Evolutionary conservation across 805 yeast species (phyloP).

Genomic region (Aciculoconidium aculeatum): DNA sequence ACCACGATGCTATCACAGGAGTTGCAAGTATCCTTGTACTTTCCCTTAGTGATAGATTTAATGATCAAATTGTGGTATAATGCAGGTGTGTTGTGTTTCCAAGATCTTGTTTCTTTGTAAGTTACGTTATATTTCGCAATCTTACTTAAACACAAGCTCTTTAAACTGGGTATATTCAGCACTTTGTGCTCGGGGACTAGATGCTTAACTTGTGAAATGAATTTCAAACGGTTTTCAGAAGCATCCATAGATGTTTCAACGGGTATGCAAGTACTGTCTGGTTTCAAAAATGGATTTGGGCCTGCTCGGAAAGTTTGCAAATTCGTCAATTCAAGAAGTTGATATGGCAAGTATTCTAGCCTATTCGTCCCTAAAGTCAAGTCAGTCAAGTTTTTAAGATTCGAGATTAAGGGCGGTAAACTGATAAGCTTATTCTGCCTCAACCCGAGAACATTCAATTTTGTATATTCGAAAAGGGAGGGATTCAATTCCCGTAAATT

Average conservation of each 20-base stretch:
- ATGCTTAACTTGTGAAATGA: conserved; percentile 24
- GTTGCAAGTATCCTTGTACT: conserved; percentile 48
- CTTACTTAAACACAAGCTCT: conserved; percentile 41
- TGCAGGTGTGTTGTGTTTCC: conserved; percentile 47
- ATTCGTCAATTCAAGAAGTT: conserved; percentile 40
- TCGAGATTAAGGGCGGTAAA: conserved; percentile 15
- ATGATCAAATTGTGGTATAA: conserved; percentile 42
- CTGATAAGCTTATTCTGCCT: conserved; percentile 36
- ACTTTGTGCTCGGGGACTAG: conserved; percentile 9
- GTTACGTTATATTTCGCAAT: conserved; percentile 50
- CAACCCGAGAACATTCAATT: conserved; percentile 46
- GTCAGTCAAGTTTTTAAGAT: conserved; percentile 35
- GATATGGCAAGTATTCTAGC: conserved; percentile 46
- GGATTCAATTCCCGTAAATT: conserved; percentile 43
- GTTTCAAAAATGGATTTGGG: conserved; percentile 42
- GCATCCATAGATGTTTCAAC: too few relatives aligned
- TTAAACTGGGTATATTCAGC: conserved; percentile 37
- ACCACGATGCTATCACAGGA: conserved; percentile 43
- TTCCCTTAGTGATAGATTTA: conserved; percentile 48
- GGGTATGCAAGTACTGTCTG: conserved; percentile 18
- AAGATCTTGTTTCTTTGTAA: conserved; percentile 45
- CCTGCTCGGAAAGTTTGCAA: conserved; percentile 46
- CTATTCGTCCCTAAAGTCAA: conserved; percentile 49
- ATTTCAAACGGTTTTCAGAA: too few relatives aligned
- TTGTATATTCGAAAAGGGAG: conserved; percentile 44